phyloP scores from a whole-genome alignment of 2,329 filamentous ascomycete genomes.

The Ascochyta lentis region DNA sequence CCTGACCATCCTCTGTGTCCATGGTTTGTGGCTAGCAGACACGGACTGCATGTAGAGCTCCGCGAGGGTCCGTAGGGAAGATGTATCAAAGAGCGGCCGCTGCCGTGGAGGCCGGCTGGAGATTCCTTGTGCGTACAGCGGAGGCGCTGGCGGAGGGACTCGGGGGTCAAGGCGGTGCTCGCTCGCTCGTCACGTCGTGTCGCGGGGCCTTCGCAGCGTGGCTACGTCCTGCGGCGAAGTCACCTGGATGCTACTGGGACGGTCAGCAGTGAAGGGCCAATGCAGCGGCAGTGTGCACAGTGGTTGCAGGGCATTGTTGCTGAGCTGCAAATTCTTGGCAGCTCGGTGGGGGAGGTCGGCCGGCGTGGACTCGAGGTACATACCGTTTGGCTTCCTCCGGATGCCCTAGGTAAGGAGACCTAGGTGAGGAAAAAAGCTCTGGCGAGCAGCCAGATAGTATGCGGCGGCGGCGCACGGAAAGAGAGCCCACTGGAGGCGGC shows the following conservation, averaged over 20 bases:
- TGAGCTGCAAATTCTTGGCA: slow-evolving; percentile 28
- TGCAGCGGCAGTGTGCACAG: slow-evolving; percentile 12
- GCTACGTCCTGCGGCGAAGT: slow-evolving; percentile 30
- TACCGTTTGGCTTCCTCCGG: slow-evolving; percentile 24
- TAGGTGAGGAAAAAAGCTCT: slow-evolving; percentile 35
- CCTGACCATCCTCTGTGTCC: slow-evolving; percentile 88
- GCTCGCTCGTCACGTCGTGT: slow-evolving; percentile 25
- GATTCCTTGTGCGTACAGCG: too few relatives aligned
- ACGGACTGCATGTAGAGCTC: slow-evolving; percentile 45
- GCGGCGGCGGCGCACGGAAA: slow-evolving; percentile 41
- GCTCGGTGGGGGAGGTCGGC: slow-evolving; percentile 8
- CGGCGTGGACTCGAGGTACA: slow-evolving; percentile 8
- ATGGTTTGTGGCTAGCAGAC: slow-evolving; percentile 56
- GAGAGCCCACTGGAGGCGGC: slow-evolving; percentile 35
- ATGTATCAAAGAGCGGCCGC: slow-evolving; percentile 17
- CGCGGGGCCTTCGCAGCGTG: slow-evolving; percentile 26
- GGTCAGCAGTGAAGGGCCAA: slow-evolving; percentile 29
- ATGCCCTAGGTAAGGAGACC: slow-evolving; percentile 41
- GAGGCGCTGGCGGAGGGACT: slow-evolving; percentile 13
- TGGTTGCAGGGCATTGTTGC: slow-evolving; percentile 15
- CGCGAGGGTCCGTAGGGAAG: slow-evolving; percentile 10
- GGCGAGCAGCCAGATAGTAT: slow-evolving; percentile 43
- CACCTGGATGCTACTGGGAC: slow-evolving; percentile 26
- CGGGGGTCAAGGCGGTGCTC: slow-evolving; percentile 18
- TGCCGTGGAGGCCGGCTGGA: slow-evolving; percentile 11